Conservation (phyloP, 495 filamentous ascomycete species). For the Melanomma pulvis-pyrius region DNA sequence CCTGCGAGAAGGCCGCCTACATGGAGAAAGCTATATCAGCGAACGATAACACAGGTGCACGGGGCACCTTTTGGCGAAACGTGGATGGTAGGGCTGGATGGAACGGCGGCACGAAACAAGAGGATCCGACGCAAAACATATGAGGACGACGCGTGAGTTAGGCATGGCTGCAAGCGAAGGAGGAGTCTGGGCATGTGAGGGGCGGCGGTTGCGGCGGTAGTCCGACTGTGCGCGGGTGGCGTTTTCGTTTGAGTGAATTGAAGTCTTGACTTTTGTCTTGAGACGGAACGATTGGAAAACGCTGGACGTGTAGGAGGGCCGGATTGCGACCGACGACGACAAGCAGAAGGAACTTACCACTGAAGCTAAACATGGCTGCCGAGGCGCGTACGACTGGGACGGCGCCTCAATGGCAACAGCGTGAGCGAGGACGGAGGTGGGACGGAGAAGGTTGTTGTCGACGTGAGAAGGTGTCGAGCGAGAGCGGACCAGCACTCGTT, state of each 20-base stretch:
- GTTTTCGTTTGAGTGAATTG: neutral
- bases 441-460: neutral
- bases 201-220: neutral
- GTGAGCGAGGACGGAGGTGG: neutral
- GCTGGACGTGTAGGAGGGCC: conserved; percentile 54
- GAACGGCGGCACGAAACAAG: conserved; percentile 19
- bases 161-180: neutral
- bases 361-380: conserved; percentile 29
- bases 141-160: neutral
- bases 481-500: neutral
- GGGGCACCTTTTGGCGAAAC: conserved; percentile 8
- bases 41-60: conserved; percentile 15
- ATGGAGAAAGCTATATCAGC: conserved; percentile 21
- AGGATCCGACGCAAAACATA: conserved; percentile 3
- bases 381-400: neutral
- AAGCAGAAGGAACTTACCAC: conserved; percentile 52
- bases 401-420: conserved; percentile 11
- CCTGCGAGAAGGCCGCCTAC: conserved; percentile 33
- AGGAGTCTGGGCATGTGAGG: neutral
- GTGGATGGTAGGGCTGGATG: neutral
- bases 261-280: neutral
- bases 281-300: neutral
- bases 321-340: conserved; percentile 58
- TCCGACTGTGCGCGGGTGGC: neutral
- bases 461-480: neutral